phyloP scores from a whole-genome alignment of 305 asterid species.

The Ilex paraguariensis region DNA sequence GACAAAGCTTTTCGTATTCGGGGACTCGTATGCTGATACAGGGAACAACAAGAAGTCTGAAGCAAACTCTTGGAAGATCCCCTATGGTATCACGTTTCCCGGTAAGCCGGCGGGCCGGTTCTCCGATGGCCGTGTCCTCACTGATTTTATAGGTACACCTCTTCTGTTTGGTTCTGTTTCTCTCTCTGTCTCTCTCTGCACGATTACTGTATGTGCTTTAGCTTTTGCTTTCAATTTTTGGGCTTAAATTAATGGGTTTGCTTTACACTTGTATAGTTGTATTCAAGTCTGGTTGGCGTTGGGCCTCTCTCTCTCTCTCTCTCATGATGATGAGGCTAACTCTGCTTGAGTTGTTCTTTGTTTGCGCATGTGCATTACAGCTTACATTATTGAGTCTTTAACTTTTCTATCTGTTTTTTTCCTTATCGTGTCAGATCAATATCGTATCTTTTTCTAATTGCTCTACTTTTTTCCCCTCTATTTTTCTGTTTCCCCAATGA shows the following conservation, averaged over 20 bases:
- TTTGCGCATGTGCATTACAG: neutral
- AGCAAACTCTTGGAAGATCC: conserved; percentile 45
- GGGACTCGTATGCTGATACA: conserved; percentile 66
- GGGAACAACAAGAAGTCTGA: conserved; percentile 41
- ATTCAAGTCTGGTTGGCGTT: neutral
- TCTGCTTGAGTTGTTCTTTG: neutral
- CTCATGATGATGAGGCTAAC: neutral
- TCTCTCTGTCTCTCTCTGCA: neutral
- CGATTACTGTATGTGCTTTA: neutral
- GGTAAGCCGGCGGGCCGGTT: conserved; percentile 73
- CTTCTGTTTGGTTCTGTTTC: neutral
- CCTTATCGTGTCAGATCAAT: neutral
- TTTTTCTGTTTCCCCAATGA: no score
- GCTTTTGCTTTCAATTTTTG: neutral
- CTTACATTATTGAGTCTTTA: neutral
- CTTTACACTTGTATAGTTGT: no score
- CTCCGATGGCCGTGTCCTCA: conserved; percentile 71
- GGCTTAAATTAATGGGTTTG: no score
- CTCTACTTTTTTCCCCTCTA: no score
- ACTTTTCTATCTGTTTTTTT: no score
- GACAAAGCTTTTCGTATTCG: conserved; percentile 46
- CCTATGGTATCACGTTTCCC: conserved; percentile 67
- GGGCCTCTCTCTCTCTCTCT: neutral
- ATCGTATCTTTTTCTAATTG: neutral
- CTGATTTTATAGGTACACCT: conserved; percentile 47